Evolutionary conservation across 2,329 filamentous ascomycete genomes (phyloP).

Genomic region (Hypomyces perniciosus): DNA sequence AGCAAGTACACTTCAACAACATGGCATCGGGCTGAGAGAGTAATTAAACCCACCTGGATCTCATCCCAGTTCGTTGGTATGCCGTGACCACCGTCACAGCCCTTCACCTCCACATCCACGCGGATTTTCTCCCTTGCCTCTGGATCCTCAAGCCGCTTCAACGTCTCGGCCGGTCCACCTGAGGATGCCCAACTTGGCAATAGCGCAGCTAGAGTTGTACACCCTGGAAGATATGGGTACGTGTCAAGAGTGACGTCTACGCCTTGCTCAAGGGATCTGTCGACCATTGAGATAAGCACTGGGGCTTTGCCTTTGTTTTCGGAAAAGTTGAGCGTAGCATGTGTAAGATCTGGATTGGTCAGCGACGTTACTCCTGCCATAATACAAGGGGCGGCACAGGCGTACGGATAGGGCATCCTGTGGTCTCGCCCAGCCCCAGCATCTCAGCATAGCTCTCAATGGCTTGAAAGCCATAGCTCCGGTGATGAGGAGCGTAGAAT

Average conservation of each 20-base stretch:
- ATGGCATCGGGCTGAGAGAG: too few relatives aligned
- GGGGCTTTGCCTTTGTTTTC: slow-evolving; percentile 21
- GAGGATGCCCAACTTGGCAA: slow-evolving; percentile 21
- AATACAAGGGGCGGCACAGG: neutral
- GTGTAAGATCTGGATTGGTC: slow-evolving; percentile 16
- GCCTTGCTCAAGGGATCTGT: slow-evolving; percentile 13
- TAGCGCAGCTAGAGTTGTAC: slow-evolving; percentile 19
- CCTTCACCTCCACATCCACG: slow-evolving; percentile 18
- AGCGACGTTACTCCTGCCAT: neutral
- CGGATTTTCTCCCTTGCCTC: slow-evolving; percentile 18
- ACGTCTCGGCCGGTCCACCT: slow-evolving; percentile 17
- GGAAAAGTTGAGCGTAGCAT: slow-evolving; percentile 20
- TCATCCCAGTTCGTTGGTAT: slow-evolving; percentile 23
- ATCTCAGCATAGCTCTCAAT: slow-evolving; percentile 22
- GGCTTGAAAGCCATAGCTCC: slow-evolving; percentile 19
- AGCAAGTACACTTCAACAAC: too few relatives aligned
- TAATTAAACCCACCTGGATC: slow-evolving; percentile 15
- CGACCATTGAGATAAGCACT: slow-evolving; percentile 17
- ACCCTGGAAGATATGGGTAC: slow-evolving; percentile 20
- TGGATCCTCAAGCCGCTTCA: slow-evolving; percentile 16
- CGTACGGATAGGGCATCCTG: slow-evolving; percentile 21
- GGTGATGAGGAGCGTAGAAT: slow-evolving; percentile 21
- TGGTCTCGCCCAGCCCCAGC: slow-evolving; percentile 17
- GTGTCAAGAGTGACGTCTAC: slow-evolving; percentile 21
- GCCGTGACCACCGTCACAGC: slow-evolving; percentile 22